phyloP scores from a whole-genome alignment of 345 rosid genomes.

The Isatis tinctoria region DNA sequence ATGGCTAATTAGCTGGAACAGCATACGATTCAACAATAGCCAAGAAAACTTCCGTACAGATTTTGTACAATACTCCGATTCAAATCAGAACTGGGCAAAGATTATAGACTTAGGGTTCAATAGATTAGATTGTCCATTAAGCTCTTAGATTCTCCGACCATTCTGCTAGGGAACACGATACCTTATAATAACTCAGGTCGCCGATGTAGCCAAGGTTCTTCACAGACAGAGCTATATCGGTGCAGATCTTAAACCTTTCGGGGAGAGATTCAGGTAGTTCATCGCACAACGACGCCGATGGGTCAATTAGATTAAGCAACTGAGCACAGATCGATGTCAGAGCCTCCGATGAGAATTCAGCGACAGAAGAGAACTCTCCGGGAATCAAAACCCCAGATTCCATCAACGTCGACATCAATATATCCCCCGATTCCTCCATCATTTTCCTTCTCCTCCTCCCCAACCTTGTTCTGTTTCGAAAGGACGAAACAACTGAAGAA shows the following conservation, averaged over 20 bases:
- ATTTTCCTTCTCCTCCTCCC: not conserved
- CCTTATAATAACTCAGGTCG: slow-evolving; percentile 65
- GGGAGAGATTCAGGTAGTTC: slow-evolving; percentile 46
- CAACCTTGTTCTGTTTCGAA: not conserved
- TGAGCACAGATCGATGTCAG: slow-evolving; percentile 60
- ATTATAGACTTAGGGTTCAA: not conserved
- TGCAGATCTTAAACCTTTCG: slow-evolving; percentile 57
- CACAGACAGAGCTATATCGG: slow-evolving; percentile 49
- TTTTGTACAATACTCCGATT: not conserved
- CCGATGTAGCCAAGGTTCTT: slow-evolving; percentile 58
- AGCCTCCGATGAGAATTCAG: slow-evolving; percentile 38
- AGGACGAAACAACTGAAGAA: not conserved
- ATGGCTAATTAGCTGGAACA: not conserved
- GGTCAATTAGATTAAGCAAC: slow-evolving; percentile 51
- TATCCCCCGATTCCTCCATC: slow-evolving; percentile 42
- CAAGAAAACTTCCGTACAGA: too few species aligned
- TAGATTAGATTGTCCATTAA: not conserved
- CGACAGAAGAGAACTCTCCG: slow-evolving; percentile 33
- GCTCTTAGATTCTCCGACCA: not conserved
- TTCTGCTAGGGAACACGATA: slow-evolving; percentile 2
- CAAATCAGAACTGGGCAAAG: not conserved
- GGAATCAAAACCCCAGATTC: slow-evolving; percentile 55
- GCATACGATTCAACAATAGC: not conserved
- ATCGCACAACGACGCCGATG: slow-evolving; percentile 30
- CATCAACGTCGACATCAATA: slow-evolving; percentile 42